Conservation (phyloP, 306 rosid genomes). For the Dicorynia guianensis region DNA sequence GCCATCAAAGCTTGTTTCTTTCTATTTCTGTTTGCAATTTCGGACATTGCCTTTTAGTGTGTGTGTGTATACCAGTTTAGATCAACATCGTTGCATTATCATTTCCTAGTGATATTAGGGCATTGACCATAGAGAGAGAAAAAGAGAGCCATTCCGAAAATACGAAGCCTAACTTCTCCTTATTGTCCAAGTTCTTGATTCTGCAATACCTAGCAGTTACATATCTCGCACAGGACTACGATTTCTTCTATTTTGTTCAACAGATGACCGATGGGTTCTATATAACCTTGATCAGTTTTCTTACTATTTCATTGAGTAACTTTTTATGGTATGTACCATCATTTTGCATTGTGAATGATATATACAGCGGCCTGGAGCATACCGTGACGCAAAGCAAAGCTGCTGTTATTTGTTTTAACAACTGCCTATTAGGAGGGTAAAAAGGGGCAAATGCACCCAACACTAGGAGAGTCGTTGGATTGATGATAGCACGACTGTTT, state of each 20-base stretch:
- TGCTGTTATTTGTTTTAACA: too few relatives aligned
- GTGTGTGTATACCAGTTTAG: slow-evolving; percentile 26
- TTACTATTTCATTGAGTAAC: not conserved
- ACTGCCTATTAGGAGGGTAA: too few relatives aligned
- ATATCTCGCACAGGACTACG: slow-evolving; percentile 48
- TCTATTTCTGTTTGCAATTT: too few relatives aligned
- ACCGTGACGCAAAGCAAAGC: slow-evolving; percentile 54
- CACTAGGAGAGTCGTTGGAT: too few relatives aligned
- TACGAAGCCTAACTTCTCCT: slow-evolving; percentile 37
- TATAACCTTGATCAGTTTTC: not conserved
- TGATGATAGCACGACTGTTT: too few relatives aligned
- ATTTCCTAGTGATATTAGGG: not conserved
- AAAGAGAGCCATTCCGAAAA: not conserved
- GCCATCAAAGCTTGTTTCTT: not conserved
- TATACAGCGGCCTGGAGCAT: slow-evolving; percentile 65
- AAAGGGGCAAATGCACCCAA: too few relatives aligned
- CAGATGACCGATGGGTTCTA: slow-evolving; percentile 41
- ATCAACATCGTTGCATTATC: not conserved
- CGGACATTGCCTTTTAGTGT: not conserved
- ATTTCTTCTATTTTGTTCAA: slow-evolving; percentile 68
- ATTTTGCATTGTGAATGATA: not conserved
- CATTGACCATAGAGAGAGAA: not conserved
- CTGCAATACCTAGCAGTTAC: slow-evolving; percentile 48
- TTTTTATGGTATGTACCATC: not conserved
- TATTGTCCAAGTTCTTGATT: slow-evolving; percentile 44